Conservation (phyloP, 2,329 filamentous ascomycete genomes). For the Cadophora sp. region DNA sequence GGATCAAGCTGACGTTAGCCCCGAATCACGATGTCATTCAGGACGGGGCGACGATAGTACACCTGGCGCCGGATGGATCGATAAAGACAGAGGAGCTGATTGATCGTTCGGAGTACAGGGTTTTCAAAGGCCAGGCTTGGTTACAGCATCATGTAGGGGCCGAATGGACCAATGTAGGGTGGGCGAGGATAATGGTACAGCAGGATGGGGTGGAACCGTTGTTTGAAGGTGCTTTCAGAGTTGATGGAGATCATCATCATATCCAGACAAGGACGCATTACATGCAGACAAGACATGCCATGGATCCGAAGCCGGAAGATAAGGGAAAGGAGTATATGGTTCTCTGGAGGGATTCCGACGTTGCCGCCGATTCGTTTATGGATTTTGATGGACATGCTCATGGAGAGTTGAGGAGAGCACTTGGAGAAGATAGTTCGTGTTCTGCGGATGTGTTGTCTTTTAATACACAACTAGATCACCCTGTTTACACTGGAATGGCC, state of each 20-base stretch:
- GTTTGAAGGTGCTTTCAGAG: constrained; percentile 88
- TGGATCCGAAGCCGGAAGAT: constrained; percentile 68
- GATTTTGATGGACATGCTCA: constrained; percentile 59
- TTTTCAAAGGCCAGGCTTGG: constrained; percentile 84
- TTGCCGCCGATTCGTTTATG: constrained; percentile 51
- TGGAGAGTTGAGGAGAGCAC: constrained; percentile 40
- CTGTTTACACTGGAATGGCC: constrained; percentile 58
- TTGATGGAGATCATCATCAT: constrained; percentile 85
- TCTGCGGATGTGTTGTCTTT: constrained; percentile 78
- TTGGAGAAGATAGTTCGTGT: constrained; percentile 60
- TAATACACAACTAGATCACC: constrained; percentile 77
- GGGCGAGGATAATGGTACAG: constrained; percentile 81
- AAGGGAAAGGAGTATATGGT: constrained; percentile 80
- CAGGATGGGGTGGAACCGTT: constrained; percentile 79
- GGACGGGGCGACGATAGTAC: constrained; percentile 75
- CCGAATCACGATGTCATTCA: constrained; percentile 91
- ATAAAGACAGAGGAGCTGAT: constrained; percentile 72
- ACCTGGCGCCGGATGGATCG: constrained; percentile 74
- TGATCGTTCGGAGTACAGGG: constrained; percentile 75
- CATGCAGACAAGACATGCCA: constrained; percentile 69
- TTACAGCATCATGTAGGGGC: constrained; percentile 63
- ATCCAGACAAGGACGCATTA: constrained; percentile 80
- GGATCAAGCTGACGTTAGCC: constrained; percentile 80
- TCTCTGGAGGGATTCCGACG: constrained; percentile 90
- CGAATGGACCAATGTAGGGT: constrained; percentile 83